These are phyloP conservation scores for Blastobotrys arbuscula DNA, from an alignment of 1,139 yeast species.

Conservation along the genomic window DNA sequence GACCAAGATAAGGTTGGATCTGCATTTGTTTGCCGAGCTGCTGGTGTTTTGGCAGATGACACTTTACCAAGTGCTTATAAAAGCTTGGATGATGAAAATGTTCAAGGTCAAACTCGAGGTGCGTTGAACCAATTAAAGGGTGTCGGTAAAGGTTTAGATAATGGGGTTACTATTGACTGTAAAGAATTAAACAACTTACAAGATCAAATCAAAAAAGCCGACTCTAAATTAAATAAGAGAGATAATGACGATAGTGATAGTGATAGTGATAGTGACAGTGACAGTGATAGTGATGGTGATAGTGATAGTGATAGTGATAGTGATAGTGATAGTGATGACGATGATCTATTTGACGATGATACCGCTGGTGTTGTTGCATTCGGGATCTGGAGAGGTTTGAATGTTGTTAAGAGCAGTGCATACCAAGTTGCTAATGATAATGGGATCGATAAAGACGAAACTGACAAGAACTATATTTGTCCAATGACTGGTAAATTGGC, in stretches of 20 bases:
- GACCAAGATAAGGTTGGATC: conserved; percentile 7
- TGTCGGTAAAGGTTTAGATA: neutral
- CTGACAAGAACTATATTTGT: conserved; percentile 5
- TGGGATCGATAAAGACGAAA: conserved; percentile 5
- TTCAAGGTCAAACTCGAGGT: conserved; percentile 6
- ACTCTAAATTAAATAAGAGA: neutral
- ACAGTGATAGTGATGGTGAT: neutral
- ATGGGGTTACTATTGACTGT: neutral
- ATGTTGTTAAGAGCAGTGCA: conserved; percentile 7
- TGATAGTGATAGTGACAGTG: neutral
- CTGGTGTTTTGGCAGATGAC: conserved; percentile 5
- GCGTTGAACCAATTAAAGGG: conserved; percentile 5
- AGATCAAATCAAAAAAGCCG: neutral
- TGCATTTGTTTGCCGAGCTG: conserved; percentile 9
- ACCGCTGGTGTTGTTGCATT: conserved; percentile 10
- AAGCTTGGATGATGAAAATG: neutral
- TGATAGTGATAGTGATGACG: conserved; percentile 1
- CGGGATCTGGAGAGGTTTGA: conserved; percentile 10
- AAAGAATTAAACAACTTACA: neutral
- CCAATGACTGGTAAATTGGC: conserved; percentile 13
- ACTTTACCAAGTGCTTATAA: conserved; percentile 1
- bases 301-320: neutral
- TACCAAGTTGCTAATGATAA: conserved; percentile 8
- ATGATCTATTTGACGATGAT: conserved; percentile 5
- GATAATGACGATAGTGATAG: neutral